Percentiles rank a stretch among this genome's conserved stretches.
Evolutionary conservation across 2,329 filamentous ascomycete genomes (phyloP).

Genomic region (Coniochaeta ligniaria): DNA sequence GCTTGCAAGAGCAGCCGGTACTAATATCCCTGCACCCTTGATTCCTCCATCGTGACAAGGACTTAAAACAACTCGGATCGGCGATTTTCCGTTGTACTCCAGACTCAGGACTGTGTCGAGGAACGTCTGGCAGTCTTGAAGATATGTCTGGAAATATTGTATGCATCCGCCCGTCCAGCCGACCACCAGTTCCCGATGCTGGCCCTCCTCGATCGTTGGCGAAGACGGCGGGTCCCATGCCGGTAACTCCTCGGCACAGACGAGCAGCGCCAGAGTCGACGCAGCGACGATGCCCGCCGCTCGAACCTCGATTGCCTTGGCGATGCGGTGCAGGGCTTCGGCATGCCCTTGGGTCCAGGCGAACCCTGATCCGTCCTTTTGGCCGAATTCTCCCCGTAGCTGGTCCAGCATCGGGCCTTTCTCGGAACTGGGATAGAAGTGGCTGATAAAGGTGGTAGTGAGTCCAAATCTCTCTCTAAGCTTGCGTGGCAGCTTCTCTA

Average conservation of each 20-base stretch:
- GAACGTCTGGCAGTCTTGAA: constrained; percentile 14
- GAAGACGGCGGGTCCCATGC: constrained; percentile 9
- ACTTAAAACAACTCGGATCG: constrained; percentile 38
- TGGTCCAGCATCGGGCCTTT: constrained; percentile 32
- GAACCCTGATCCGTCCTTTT: constrained; percentile 31
- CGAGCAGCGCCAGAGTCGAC: constrained; percentile 62
- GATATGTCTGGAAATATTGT: constrained; percentile 43
- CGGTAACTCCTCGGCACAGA: constrained; percentile 59
- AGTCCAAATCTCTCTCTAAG: constrained; percentile 54
- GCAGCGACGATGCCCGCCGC: constrained; percentile 71
- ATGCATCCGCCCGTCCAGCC: constrained; percentile 79
- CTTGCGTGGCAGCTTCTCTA: constrained; percentile 42
- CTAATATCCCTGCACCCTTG: constrained; percentile 53
- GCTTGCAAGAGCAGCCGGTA: constrained; percentile 33
- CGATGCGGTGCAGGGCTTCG: constrained; percentile 55
- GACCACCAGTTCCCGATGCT: constrained; percentile 55
- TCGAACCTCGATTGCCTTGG: constrained; percentile 62
- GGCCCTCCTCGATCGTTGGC: constrained; percentile 6
- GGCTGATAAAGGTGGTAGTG: constrained; percentile 66
- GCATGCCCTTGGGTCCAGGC: constrained; percentile 57
- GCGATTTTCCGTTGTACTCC: constrained; percentile 25
- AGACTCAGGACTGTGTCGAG: constrained; percentile 46
- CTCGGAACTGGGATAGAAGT: constrained; percentile 50
- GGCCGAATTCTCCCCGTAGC: constrained; percentile 46
- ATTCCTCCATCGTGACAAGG: constrained; percentile 57